Base-by-base conservation (phyloP, 768 basidiomycete genomes). In the Pholiota conissans region DNA sequence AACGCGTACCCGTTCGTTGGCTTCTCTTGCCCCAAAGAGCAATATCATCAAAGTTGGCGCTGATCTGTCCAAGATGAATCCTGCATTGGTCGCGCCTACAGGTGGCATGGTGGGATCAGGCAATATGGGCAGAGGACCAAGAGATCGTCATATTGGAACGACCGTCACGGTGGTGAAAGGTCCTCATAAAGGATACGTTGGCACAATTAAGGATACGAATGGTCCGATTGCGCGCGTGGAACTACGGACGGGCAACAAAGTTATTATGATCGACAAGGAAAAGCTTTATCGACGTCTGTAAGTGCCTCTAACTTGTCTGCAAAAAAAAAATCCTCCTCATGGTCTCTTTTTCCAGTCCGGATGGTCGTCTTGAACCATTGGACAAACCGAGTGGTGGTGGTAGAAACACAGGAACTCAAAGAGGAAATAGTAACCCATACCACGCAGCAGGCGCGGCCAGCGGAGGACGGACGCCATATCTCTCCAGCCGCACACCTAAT, bases 151-250 rank as follows among this genome's bases (percentile, higher is more conserved):
- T 65, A 89, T 95, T 61, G 95, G 95, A 14, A 79, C 82, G 0
- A 79, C 80, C 14, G 92, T 98, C 34, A 81, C 82, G 10, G 84
- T 98, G 4, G 78, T 92, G 58, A 91, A 93, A 69, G 97, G 97
- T 4, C 82, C 91, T 4, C 85, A 89, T 67, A 99, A 99, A 73
- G 92, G 94, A 13, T 90, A 95, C 64, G 79, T 88, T 45, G 97
- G 97, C 6, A 85, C 87, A 4, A 91, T 98, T 78, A 98, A 95
- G 73, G 97, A 98, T 68, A 91, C 94, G 27, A 96, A 95, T 57
- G 96, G 95, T 4, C 79, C 81, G 35, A 78, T 86, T 56, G 92
- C 90, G 1, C 84, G 97, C 39, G 94, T 99, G 13, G 97, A 98
- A 71, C 76, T 99, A n/a, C 87, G 93, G 13, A 89, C 89, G 35